Conservation (phyloP, 495 filamentous ascomycete species). For the Neurospora discreta region DNA sequence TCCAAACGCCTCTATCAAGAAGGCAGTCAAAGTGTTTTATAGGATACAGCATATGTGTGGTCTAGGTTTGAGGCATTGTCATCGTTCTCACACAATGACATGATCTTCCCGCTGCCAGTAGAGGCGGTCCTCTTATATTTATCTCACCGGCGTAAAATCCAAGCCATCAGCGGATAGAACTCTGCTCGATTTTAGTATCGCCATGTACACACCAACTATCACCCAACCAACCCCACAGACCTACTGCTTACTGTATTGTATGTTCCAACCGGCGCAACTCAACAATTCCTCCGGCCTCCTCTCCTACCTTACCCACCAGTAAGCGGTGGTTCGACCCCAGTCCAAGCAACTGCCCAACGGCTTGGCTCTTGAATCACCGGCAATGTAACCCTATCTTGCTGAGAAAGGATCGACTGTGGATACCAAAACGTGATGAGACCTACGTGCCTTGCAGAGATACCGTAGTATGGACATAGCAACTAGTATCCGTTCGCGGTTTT, state of each 20-base stretch:
- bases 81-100: neutral
- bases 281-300: neutral
- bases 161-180: neutral
- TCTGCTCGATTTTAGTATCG: neutral
- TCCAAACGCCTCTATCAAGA: neutral
- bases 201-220: neutral
- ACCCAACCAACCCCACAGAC: neutral
- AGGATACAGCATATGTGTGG: too few relatives aligned
- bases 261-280: neutral
- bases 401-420: neutral
- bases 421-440: neutral
- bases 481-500: neutral
- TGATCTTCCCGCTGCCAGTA: neutral
- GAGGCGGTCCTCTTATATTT: neutral
- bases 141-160: too few relatives aligned
- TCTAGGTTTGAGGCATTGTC: neutral
- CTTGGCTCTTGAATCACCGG: neutral
- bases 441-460: neutral
- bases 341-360: neutral
- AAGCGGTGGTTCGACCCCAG: neutral
- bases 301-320: neutral
- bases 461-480: neutral
- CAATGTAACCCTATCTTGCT: neutral
- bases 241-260: neutral
- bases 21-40: neutral